Conservation (phyloP, 208 protist species). For the Wallacemonas sp. region DNA sequence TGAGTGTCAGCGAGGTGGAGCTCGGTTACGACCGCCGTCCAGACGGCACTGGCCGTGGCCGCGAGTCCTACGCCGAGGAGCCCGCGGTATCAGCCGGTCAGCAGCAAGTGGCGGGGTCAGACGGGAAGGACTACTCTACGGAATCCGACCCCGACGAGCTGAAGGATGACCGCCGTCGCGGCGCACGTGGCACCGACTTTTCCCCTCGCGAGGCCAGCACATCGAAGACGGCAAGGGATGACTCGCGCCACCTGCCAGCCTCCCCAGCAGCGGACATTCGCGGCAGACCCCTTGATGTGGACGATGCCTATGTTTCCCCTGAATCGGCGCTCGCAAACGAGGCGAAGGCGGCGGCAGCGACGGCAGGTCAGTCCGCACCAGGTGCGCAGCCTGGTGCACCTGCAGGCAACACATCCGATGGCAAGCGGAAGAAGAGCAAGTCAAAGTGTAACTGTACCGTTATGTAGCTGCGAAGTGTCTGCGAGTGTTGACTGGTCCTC, state of each 20-base stretch:
- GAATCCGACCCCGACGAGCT: slow-evolving; percentile 9
- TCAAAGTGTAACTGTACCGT: slow-evolving; percentile 45
- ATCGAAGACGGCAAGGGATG: neutral
- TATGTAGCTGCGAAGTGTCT: slow-evolving; percentile 31
- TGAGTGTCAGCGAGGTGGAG: slow-evolving; percentile 41
- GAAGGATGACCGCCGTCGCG: slow-evolving; percentile 3
- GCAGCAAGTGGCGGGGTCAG: neutral
- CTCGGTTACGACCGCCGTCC: slow-evolving; percentile 11
- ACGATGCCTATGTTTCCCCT: neutral
- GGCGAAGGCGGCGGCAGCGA: too few relatives aligned
- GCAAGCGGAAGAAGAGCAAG: slow-evolving; percentile 18
- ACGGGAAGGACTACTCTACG: slow-evolving; percentile 6
- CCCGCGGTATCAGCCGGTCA: neutral
- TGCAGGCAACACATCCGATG: neutral
- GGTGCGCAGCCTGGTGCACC: neutral
- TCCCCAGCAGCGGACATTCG: neutral
- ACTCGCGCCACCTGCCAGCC: neutral
- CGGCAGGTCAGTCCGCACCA: neutral
- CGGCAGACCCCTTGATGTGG: neutral
- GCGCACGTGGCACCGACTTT: slow-evolving; percentile 12
- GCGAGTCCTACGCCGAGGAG: slow-evolving; percentile 2
- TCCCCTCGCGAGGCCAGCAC: slow-evolving; percentile 18
- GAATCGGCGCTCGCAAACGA: neutral
- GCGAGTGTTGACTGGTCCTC: neutral
- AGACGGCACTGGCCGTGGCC: neutral